phyloP scores from a whole-genome alignment of 2,329 filamentous ascomycete species.

The Aspergillus vadensis region DNA sequence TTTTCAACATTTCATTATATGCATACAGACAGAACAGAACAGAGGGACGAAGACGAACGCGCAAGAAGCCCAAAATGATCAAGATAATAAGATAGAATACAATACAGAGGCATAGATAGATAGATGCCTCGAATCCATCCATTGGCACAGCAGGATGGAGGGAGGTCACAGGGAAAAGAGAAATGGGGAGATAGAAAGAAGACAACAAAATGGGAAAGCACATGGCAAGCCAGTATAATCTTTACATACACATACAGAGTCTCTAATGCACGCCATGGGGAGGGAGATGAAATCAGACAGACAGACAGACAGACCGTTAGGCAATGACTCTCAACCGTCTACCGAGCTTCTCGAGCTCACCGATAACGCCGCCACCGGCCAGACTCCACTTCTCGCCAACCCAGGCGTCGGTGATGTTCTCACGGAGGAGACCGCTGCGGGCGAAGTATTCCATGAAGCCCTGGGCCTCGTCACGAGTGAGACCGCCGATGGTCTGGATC shows the following conservation, averaged over 20 bases:
- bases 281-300: too few relatives aligned
- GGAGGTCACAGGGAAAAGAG: neutral
- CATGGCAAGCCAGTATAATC: conserved; percentile 2
- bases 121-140: conserved; percentile 23
- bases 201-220: neutral
- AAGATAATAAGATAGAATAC: conserved; percentile 30
- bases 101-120: conserved; percentile 27
- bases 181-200: conserved; percentile 6
- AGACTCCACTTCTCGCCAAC: conserved; percentile 84
- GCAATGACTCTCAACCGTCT: conserved; percentile 45
- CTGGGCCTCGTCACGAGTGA: conserved; percentile 74
- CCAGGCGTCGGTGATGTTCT: conserved; percentile 67
- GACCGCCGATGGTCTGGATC: conserved; percentile 62
- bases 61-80: conserved; percentile 24
- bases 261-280: neutral
- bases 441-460: conserved; percentile 92
- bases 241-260: neutral
- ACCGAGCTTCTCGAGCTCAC: conserved; percentile 76
- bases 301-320: conserved; percentile 6
- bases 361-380: conserved; percentile 76
- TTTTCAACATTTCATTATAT: conserved; percentile 34
- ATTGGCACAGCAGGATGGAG: conserved; percentile 22
- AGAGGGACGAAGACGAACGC: neutral
- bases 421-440: conserved; percentile 75
- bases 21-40: conserved; percentile 29